Conservation (phyloP, 345 rosid genomes). For the Brassica carinata region DNA sequence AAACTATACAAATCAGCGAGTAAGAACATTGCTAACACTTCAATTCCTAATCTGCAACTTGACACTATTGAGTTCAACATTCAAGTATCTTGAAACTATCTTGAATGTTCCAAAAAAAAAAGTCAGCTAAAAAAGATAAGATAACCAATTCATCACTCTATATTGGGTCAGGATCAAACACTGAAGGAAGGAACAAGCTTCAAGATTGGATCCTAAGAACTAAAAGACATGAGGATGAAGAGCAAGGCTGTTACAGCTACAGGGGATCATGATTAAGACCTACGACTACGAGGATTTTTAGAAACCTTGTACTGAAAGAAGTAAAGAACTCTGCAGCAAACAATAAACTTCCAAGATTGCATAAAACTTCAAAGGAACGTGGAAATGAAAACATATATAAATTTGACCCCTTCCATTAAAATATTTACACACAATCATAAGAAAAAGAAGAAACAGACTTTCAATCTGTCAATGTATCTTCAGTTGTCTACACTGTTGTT, state of each 20-base stretch:
- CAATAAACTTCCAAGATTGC: conserved; percentile 7
- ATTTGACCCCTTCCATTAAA: neutral
- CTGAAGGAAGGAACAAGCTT: neutral
- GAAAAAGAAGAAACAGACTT: neutral
- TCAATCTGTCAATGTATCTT: conserved; percentile 23
- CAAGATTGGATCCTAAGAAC: no score
- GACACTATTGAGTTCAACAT: neutral
- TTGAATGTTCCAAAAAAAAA: neutral
- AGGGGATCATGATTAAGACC: neutral
- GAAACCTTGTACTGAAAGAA: no score
- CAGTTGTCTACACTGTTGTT: neutral
- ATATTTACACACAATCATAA: conserved; percentile 19
- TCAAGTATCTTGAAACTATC: neutral
- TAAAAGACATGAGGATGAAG: neutral
- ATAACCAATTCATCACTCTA: neutral
- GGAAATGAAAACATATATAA: neutral
- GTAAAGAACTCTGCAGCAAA: conserved; percentile 20
- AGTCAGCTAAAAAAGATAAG: no score
- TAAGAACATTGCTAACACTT: neutral
- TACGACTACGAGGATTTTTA: neutral
- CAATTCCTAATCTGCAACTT: neutral
- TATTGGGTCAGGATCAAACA: neutral
- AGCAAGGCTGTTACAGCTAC: neutral
- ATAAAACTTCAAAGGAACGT: no score
- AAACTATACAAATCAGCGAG: neutral